Evolutionary conservation across 768 basidiomycete species (phyloP).

Genomic region (Tylopilus balloui): DNA sequence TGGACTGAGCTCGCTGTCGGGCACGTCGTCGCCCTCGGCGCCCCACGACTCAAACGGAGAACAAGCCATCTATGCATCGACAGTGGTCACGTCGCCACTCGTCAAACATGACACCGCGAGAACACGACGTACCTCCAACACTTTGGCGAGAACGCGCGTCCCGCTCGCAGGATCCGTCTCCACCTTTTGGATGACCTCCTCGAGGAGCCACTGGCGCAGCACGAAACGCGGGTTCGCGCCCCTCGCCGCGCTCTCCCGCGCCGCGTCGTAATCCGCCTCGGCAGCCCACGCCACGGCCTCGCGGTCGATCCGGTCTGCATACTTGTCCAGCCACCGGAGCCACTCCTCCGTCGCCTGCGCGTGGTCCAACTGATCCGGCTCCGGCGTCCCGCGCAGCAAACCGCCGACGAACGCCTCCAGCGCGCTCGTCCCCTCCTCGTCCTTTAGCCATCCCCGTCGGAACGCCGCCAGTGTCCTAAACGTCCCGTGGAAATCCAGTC

Average conservation of each 20-base stretch:
- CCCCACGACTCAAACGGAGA: slow-evolving; percentile 88
- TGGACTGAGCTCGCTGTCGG: slow-evolving; percentile 45
- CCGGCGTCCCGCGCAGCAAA: slow-evolving; percentile 46
- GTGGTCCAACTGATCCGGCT: slow-evolving; percentile 41
- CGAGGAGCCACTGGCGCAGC: slow-evolving; percentile 91
- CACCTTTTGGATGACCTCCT: slow-evolving; percentile 81
- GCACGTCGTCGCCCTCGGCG: slow-evolving; percentile 51
- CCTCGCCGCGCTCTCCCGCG: slow-evolving; percentile 48
- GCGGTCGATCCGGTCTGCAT: slow-evolving; percentile 51
- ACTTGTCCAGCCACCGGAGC: slow-evolving; percentile 60
- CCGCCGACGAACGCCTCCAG: slow-evolving; percentile 41
- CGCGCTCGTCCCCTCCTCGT: slow-evolving; percentile 8
- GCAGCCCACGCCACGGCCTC: slow-evolving; percentile 48
- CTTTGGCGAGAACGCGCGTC: slow-evolving; percentile 68
- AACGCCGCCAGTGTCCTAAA: slow-evolving; percentile 73
- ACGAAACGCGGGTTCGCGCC: slow-evolving; percentile 86
- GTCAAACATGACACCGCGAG: too few relatives aligned
- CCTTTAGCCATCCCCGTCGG: slow-evolving; percentile 38
- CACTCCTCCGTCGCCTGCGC: slow-evolving; percentile 48
- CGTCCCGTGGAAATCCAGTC: slow-evolving; percentile 84
- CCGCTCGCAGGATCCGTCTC: slow-evolving; percentile 62
- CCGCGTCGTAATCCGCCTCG: slow-evolving; percentile 38
- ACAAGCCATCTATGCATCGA: slow-evolving; percentile 67
- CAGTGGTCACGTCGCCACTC: background rate
- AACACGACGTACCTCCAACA: slow-evolving; percentile 59